Conservation (phyloP, 805 yeast species). For the Candida bentonensis region DNA sequence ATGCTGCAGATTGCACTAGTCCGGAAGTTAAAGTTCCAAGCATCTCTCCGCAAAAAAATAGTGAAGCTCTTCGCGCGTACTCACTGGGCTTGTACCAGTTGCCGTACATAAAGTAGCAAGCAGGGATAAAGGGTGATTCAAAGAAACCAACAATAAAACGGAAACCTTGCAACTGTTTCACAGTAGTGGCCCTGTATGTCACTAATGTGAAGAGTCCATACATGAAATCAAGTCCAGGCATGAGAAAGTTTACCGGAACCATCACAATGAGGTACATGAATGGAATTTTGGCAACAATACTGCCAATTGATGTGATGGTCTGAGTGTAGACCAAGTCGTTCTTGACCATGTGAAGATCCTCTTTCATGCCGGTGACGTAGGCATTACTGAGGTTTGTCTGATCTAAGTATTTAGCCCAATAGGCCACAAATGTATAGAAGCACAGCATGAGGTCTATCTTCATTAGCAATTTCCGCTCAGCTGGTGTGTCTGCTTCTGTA, state of each 20-base stretch:
- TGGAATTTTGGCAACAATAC: slow-evolving; percentile 48
- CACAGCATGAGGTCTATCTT: slow-evolving; percentile 45
- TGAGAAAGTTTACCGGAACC: slow-evolving; percentile 42
- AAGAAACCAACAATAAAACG: slow-evolving; percentile 35
- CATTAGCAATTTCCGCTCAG: slow-evolving; percentile 30
- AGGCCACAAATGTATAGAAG: slow-evolving; percentile 39
- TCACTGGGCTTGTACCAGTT: slow-evolving; percentile 29
- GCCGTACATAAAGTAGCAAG: slow-evolving; percentile 19
- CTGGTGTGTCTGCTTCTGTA: slow-evolving; percentile 34
- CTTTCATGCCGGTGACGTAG: slow-evolving; percentile 50
- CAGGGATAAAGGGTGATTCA: slow-evolving; percentile 34
- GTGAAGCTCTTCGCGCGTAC: slow-evolving; percentile 21
- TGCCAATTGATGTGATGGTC: slow-evolving; percentile 46
- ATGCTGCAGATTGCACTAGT: slow-evolving; percentile 34
- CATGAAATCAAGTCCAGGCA: slow-evolving; percentile 12
- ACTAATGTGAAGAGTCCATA: slow-evolving; percentile 13
- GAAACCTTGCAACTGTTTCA: slow-evolving; percentile 29
- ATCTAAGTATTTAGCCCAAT: slow-evolving; percentile 59
- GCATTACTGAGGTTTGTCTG: slow-evolving; percentile 48
- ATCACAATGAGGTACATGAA: slow-evolving; percentile 38
- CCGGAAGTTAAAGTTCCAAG: slow-evolving; percentile 37
- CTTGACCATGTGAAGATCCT: slow-evolving; percentile 41
- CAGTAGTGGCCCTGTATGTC: slow-evolving; percentile 13
- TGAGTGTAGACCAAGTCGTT: slow-evolving; percentile 41
- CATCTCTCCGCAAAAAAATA: slow-evolving; percentile 28